A percentile compares a stretch with the other conserved stretches of the same genome.
phyloP scores from a whole-genome alignment of 768 basidiomycete genomes.

The Suillus clintonianus region DNA sequence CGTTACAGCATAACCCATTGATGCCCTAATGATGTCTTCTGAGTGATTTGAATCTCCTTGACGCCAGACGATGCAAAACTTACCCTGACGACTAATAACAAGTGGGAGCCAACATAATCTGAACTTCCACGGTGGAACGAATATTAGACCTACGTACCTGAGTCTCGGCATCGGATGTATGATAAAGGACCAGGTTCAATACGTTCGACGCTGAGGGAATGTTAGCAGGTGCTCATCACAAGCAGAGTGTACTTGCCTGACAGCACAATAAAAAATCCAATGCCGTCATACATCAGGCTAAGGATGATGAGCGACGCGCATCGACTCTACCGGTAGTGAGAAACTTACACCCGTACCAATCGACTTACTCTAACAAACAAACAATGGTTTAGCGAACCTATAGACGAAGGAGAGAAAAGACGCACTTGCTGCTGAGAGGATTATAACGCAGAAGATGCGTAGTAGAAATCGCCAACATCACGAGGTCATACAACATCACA shows the following conservation, averaged over 20 bases:
- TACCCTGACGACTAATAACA: constrained; percentile 50
- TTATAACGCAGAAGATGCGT: constrained; percentile 52
- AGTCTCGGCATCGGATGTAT: constrained; percentile 35
- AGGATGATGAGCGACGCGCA: background rate
- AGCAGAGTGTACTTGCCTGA: constrained; percentile 38
- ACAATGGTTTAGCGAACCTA: constrained; percentile 1
- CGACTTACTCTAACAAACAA: constrained; percentile 31
- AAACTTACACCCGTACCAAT: constrained; percentile 29
- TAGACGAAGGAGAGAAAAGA: background rate
- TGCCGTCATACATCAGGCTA: constrained; percentile 70
- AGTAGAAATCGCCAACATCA: constrained; percentile 51
- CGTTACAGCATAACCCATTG: constrained; percentile 30
- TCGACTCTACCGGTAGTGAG: constrained; percentile 5
- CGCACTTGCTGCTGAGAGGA: constrained; percentile 25
- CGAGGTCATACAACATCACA: constrained; percentile 58
- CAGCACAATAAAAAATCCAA: constrained; percentile 60
- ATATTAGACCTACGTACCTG: constrained; percentile 40
- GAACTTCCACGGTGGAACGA: constrained; percentile 7
- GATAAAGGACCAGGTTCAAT: constrained; percentile 54
- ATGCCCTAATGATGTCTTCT: constrained; percentile 19
- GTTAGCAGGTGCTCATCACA: background rate
- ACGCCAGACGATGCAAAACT: constrained; percentile 16
- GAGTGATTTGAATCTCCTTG: constrained; percentile 2
- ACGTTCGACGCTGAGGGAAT: constrained; percentile 44
- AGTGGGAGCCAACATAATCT: constrained; percentile 8